phyloP scores from a whole-genome alignment of 495 filamentous ascomycete species.

The Parachaetomium inaequale region DNA sequence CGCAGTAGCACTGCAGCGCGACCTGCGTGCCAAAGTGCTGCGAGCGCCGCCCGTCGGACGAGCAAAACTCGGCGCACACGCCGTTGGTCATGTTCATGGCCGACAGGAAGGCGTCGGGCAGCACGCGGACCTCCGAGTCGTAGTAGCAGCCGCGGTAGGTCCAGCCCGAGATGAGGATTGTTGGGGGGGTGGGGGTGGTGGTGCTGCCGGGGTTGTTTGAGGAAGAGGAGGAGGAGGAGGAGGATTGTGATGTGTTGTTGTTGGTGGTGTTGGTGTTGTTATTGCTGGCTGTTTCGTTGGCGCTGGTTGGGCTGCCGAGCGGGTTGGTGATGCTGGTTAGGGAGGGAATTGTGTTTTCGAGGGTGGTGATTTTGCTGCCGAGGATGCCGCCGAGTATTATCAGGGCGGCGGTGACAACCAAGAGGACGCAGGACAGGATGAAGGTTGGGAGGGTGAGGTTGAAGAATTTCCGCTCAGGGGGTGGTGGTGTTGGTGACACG shows the following conservation, averaged over 20 bases:
- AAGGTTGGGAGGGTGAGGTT: not conserved
- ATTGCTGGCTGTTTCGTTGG: not conserved
- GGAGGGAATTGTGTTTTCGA: not conserved
- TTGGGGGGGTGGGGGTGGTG: not conserved
- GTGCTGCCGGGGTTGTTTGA: not conserved
- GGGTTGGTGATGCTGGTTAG: not conserved
- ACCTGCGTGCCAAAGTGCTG: constrained; percentile 7
- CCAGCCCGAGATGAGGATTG: not conserved
- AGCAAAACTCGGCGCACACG: not conserved
- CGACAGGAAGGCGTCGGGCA: not conserved
- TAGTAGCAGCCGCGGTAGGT: constrained; percentile 11
- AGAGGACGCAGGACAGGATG: not conserved
- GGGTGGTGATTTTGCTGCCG: not conserved
- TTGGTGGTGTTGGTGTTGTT: not conserved
- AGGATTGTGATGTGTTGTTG: not conserved
- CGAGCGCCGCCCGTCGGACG: not conserved
- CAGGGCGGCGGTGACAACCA: not conserved
- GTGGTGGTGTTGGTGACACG: not conserved
- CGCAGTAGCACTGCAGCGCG: not conserved
- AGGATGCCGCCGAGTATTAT: not conserved
- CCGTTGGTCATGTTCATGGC: constrained; percentile 7
- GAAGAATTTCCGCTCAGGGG: not conserved
- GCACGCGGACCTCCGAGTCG: not conserved
- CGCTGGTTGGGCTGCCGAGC: not conserved
- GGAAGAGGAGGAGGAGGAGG: not conserved